Percentiles rank a stretch among this genome's conserved stretches.
Conservation (phyloP, 2,329 filamentous ascomycete species). For the Cladophialophora exuberans region DNA sequence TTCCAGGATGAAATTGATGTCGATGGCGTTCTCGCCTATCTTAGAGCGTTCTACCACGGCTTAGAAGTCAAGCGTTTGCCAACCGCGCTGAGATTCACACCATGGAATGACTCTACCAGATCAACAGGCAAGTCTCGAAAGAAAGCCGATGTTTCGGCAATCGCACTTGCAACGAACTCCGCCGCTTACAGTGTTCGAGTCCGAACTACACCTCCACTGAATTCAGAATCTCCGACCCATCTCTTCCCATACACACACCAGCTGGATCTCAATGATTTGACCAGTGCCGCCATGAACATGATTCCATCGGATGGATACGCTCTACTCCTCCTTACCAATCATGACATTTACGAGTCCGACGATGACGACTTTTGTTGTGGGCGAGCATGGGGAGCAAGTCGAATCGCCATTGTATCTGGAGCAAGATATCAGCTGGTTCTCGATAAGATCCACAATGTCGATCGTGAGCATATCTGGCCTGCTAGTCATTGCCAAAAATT, state of each 20-base stretch:
- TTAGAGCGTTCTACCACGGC: constrained; percentile 58
- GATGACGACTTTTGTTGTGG: constrained; percentile 71
- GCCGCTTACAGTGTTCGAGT: constrained; percentile 55
- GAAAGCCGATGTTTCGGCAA: constrained; percentile 7
- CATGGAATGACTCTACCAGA: constrained; percentile 42
- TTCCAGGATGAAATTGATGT: constrained; percentile 25
- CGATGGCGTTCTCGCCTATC: constrained; percentile 46
- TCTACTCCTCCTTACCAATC: constrained; percentile 59
- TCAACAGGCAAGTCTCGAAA: constrained; percentile 32
- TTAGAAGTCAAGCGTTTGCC: constrained; percentile 54
- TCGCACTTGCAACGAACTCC: constrained; percentile 51
- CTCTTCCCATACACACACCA: constrained; percentile 43
- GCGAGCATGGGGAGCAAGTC: constrained; percentile 65
- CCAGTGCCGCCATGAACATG: constrained; percentile 59
- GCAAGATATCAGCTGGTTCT: constrained; percentile 63
- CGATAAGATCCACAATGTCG: constrained; percentile 46
- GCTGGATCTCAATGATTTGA: constrained; percentile 63
- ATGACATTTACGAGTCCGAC: constrained; percentile 68
- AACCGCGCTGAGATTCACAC: constrained; percentile 48
- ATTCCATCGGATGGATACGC: constrained; percentile 64
- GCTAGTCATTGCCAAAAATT: constrained; percentile 62
- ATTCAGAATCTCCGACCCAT: background rate
- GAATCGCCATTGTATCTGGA: constrained; percentile 64
- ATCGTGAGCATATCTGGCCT: constrained; percentile 63
- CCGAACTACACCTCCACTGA: constrained; percentile 50